phyloP scores from a whole-genome alignment of 2,329 filamentous ascomycete species.

The Phialemoniopsis sp. region DNA sequence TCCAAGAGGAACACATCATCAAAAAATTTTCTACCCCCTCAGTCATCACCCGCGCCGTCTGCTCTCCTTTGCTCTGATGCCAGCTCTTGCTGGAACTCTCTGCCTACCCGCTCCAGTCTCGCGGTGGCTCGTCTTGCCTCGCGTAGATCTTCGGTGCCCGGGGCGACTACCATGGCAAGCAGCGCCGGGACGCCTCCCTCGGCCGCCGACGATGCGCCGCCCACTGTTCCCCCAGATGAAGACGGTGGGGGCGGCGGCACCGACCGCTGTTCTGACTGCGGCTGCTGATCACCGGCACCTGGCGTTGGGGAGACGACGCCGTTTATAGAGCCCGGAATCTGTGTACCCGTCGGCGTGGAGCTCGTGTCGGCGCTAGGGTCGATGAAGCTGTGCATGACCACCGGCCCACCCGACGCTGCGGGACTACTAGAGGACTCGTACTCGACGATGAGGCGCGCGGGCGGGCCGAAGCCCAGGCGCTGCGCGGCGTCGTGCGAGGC shows the following conservation, averaged over 20 bases:
- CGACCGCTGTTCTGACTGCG: background rate
- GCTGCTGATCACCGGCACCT: too few species aligned
- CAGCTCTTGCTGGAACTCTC: slow-evolving; percentile 53
- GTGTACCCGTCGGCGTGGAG: slow-evolving; percentile 2
- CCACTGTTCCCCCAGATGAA: slow-evolving; percentile 2
- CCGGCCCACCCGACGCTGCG: background rate
- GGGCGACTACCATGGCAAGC: slow-evolving; percentile 49
- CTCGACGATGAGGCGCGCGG: slow-evolving; percentile 56
- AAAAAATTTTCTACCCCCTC: too few species aligned
- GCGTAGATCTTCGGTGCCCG: slow-evolving; percentile 36
- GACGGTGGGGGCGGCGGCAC: slow-evolving; percentile 2
- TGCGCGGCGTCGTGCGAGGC: slow-evolving; percentile 47
- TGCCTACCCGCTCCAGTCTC: slow-evolving; percentile 48
- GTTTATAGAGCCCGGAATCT: too few species aligned
- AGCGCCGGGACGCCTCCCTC: slow-evolving; percentile 43
- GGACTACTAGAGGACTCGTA: slow-evolving; percentile 38
- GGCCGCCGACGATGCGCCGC: slow-evolving; percentile 2
- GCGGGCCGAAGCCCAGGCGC: slow-evolving; percentile 47
- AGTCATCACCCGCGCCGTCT: background rate
- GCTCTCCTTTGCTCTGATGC: slow-evolving; percentile 20
- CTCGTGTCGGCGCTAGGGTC: slow-evolving; percentile 21
- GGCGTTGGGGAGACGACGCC: too few species aligned
- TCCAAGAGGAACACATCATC: too few species aligned
- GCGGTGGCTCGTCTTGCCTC: slow-evolving; percentile 50
- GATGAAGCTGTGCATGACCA: slow-evolving; percentile 36